Percentiles rank a stretch among this genome's conserved stretches.
phyloP scores from a whole-genome alignment of 2,329 filamentous ascomycete species.

The Phialemoniopsis sp. region DNA sequence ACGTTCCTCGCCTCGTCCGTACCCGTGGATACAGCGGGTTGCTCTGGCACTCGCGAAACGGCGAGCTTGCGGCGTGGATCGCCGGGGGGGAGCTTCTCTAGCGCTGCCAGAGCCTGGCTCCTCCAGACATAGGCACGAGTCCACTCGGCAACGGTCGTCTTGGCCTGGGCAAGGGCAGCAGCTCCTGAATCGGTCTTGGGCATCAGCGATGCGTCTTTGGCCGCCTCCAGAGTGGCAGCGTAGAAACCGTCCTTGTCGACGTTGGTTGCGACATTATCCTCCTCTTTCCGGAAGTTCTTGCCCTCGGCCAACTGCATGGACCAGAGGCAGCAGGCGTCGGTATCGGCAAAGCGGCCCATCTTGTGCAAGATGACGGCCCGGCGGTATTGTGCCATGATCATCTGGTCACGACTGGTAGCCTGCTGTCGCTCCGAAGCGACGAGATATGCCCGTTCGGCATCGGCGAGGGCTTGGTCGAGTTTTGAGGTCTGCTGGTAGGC shows the following conservation, averaged over 20 bases:
- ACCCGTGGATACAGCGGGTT: constrained; percentile 8
- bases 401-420: constrained; percentile 53
- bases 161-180: background rate
- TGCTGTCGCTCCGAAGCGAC: constrained; percentile 64
- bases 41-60: constrained; percentile 25
- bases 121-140: constrained; percentile 41
- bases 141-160: constrained; percentile 16
- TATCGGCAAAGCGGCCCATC: constrained; percentile 69
- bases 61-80: constrained; percentile 43
- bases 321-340: constrained; percentile 65
- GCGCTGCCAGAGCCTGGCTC: constrained; percentile 36
- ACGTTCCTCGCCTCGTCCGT: constrained; percentile 12
- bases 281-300: constrained; percentile 24
- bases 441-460: constrained; percentile 63
- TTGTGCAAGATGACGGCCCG: constrained; percentile 71
- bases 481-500: constrained; percentile 62
- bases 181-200: constrained; percentile 10
- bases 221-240: constrained; percentile 29
- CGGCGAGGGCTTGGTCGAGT: constrained; percentile 60
- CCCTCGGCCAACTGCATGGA: constrained; percentile 36
- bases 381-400: constrained; percentile 78
- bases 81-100: constrained; percentile 39
- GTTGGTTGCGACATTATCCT: constrained; percentile 28
- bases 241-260: constrained; percentile 45
- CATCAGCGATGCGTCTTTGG: constrained; percentile 13